phyloP scores from a whole-genome alignment of 192 early-diverging fungal species.

The Umbelopsis isabellina region DNA sequence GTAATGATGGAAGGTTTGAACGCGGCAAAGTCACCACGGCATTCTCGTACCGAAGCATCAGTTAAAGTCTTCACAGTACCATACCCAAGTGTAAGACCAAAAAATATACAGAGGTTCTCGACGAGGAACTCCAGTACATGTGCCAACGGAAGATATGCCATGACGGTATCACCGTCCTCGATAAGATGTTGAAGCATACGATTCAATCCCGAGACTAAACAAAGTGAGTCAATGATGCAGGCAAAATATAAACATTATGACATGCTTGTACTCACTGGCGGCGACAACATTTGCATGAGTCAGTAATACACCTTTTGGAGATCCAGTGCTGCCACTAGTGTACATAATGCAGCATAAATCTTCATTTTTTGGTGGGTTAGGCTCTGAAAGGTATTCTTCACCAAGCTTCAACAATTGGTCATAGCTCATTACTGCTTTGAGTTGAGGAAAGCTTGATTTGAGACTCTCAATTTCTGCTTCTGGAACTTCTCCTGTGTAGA shows the following conservation, averaged over 20 bases:
- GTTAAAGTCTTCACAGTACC: constrained; percentile 69
- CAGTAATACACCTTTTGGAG: constrained; percentile 75
- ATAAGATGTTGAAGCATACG: constrained; percentile 47
- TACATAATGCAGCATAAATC: constrained; percentile 73
- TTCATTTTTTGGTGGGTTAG: constrained; percentile 34
- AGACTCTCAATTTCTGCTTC: constrained; percentile 49
- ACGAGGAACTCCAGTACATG: constrained; percentile 72
- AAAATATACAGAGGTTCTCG: constrained; percentile 49
- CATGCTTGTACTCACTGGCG: constrained; percentile 36
- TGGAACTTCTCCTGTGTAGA: constrained; percentile 69
- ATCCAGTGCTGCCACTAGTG: constrained; percentile 73
- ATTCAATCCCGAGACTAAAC: constrained; percentile 61
- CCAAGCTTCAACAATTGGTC: constrained; percentile 70
- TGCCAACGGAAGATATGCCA: constrained; percentile 68
- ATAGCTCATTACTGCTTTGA: constrained; percentile 60
- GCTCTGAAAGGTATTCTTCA: constrained; percentile 48
- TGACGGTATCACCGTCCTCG: constrained; percentile 41
- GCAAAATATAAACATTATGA: not conserved
- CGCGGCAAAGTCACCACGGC: constrained; percentile 73
- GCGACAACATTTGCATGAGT: constrained; percentile 71
- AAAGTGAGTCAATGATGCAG: not conserved
- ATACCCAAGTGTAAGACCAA: constrained; percentile 65
- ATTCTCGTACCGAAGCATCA: constrained; percentile 50
- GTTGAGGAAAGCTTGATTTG: constrained; percentile 41
- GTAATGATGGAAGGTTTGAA: constrained; percentile 72